These are phyloP conservation scores for Ophiorrhiza pumila DNA, from an alignment of 257 asterid genomes.

Conservation along the genomic window DNA sequence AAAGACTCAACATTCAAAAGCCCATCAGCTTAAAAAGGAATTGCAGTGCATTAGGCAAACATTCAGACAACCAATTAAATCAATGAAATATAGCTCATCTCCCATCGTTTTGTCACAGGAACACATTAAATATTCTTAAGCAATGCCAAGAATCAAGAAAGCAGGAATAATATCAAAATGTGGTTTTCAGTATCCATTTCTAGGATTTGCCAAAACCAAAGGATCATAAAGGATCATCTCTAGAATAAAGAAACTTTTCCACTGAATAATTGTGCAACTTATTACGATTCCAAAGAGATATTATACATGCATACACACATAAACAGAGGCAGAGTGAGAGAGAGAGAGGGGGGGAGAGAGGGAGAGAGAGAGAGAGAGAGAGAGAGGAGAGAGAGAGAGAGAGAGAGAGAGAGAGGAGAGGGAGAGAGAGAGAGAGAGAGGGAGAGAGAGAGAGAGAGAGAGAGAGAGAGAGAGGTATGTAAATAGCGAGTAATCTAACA, in stretches of 20 bases:
- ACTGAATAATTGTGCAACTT: too few species aligned
- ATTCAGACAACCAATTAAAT: background rate
- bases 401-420: constrained; percentile 7
- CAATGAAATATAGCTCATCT: background rate
- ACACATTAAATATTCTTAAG: background rate
- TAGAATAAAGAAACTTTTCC: constrained; percentile 1
- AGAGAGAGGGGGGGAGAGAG: too few species aligned
- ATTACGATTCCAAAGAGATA: background rate
- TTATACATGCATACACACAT: background rate
- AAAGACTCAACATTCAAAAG: background rate
- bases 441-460: too few species aligned
- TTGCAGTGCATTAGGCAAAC: background rate
- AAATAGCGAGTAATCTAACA: too few species aligned
- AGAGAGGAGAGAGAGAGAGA: too few species aligned
- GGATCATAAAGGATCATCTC: background rate
- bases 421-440: too few species aligned
- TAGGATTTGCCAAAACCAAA: background rate
- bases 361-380: too few species aligned
- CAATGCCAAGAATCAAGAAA: background rate
- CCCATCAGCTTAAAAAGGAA: background rate
- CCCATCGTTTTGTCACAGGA: background rate
- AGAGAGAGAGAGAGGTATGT: too few species aligned
- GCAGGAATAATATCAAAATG: background rate
- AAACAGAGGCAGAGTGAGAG: too few species aligned
- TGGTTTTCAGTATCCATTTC: background rate